phyloP scores from a whole-genome alignment of 768 basidiomycete species.

The Pleurotus salmoneostramineus region DNA sequence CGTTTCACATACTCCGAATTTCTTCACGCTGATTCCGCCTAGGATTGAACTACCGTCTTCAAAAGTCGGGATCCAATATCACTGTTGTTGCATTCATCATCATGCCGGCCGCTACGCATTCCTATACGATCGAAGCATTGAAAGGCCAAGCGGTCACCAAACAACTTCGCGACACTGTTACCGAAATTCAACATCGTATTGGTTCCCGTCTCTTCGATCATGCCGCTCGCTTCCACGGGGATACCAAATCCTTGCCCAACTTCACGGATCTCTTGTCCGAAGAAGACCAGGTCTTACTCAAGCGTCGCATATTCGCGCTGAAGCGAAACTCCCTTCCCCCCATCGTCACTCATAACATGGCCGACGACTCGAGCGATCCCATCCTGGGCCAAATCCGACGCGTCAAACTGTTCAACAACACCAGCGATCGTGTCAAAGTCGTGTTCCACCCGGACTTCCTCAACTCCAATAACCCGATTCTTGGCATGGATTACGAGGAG shows the following conservation, averaged over 20 bases:
- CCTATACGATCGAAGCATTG: constrained; percentile 95
- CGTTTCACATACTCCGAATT: constrained; percentile 2
- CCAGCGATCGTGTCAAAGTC: constrained; percentile 91
- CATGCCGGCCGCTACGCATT: constrained; percentile 95
- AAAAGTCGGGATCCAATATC: constrained; percentile 58
- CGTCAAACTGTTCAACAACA: constrained; percentile 88
- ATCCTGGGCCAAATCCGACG: constrained; percentile 93
- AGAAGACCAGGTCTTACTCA: constrained; percentile 92
- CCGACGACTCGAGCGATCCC: constrained; percentile 87
- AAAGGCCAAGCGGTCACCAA: constrained; percentile 97
- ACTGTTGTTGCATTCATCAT: constrained; percentile 99
- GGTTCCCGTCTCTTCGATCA: constrained; percentile 92
- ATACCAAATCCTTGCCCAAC: constrained; percentile 70
- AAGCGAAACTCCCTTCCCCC: constrained; percentile 95
- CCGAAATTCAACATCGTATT: constrained; percentile 91
- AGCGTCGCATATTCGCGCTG: constrained; percentile 94
- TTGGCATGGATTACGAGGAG: constrained; percentile 98
- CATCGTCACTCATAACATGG: constrained; percentile 98
- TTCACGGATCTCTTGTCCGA: constrained; percentile 77
- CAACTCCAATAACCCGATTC: constrained; percentile 95
- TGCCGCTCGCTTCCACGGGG: constrained; percentile 79
- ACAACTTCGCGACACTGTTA: constrained; percentile 92
- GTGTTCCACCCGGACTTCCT: constrained; percentile 98
- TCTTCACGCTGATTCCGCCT: too few relatives aligned
- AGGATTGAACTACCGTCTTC: constrained; percentile 51